Conservation (phyloP, 1,284 basidiomycete genomes). For the Heterobasidion occidentale region DNA sequence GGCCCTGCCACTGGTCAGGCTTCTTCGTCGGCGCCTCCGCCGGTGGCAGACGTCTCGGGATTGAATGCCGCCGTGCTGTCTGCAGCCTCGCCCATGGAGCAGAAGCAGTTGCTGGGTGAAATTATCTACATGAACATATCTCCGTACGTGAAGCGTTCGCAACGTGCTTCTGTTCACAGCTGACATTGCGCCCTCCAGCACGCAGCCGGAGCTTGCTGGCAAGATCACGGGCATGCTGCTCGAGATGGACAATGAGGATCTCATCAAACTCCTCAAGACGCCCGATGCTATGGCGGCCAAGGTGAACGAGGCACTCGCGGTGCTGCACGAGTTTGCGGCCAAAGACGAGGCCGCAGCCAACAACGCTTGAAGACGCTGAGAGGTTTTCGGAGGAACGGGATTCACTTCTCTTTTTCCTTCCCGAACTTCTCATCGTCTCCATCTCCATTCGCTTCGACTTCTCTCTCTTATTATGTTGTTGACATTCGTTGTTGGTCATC, state of each 20-base stretch:
- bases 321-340: slow-evolving; percentile 72
- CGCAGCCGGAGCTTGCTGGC: slow-evolving; percentile 84
- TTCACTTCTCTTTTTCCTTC: slow-evolving; percentile 9
- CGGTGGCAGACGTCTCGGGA: slow-evolving; percentile 33
- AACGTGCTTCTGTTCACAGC: slow-evolving; percentile 4
- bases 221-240: slow-evolving; percentile 98
- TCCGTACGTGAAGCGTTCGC: slow-evolving; percentile 40
- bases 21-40: slow-evolving; percentile 20
- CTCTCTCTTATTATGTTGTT: slow-evolving; percentile 11
- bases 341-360: slow-evolving; percentile 30
- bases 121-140: slow-evolving; percentile 87
- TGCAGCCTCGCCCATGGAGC: slow-evolving; percentile 75
- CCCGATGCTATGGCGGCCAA: slow-evolving; percentile 78
- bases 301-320: slow-evolving; percentile 81
- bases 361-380: slow-evolving; percentile 11
- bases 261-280: slow-evolving; percentile 79
- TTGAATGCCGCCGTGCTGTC: slow-evolving; percentile 58
- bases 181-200: slow-evolving; percentile 27
- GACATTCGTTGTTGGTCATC: slow-evolving; percentile 15
- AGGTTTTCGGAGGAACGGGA: slow-evolving; percentile 15
- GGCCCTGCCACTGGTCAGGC: slow-evolving; percentile 22
- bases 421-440: slow-evolving; percentile 4
- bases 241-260: slow-evolving; percentile 94
- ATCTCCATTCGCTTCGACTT: slow-evolving; percentile 7
- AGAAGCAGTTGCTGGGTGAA: slow-evolving; percentile 97